A percentile compares a stretch with the other conserved stretches of the same genome.
Conservation (phyloP, 768 basidiomycete genomes). For the Collybiopsis luxurians region DNA sequence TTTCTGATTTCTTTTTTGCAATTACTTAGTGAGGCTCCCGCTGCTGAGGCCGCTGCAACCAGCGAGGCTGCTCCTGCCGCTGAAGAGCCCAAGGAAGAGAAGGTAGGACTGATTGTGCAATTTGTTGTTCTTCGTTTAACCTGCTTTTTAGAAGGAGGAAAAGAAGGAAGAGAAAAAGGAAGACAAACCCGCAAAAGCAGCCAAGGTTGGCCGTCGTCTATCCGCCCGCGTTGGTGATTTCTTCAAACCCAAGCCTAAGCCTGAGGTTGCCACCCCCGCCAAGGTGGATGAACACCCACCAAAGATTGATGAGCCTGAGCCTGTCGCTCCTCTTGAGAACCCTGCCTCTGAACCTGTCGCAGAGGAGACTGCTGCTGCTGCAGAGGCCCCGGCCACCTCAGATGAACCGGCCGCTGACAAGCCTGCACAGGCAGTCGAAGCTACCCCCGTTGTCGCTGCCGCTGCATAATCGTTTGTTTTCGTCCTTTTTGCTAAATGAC, state of each 20-base stretch:
- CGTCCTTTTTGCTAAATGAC: conserved; percentile 42
- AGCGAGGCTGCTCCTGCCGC: conserved; percentile 45
- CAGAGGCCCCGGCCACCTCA: conserved; percentile 26
- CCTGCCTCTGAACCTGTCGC: conserved; percentile 53
- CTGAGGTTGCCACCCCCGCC: conserved; percentile 61
- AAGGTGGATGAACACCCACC: conserved; percentile 91
- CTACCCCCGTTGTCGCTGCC: conserved; percentile 71
- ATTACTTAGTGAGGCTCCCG: conserved; percentile 7
- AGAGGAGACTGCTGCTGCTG: conserved; percentile 25
- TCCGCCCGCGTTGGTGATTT: conserved; percentile 81
- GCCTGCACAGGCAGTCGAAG: conserved; percentile 41
- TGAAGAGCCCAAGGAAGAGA: conserved; percentile 66
- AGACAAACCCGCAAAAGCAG: conserved; percentile 42
- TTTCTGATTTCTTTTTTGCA: not conserved
- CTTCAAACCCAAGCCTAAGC: conserved; percentile 74
- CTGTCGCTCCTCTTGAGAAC: conserved; percentile 83
- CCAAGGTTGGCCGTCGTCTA: conserved; percentile 78
- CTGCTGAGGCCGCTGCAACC: conserved; percentile 29
- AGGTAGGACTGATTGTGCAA: conserved; percentile 31
- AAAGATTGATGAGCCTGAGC: conserved; percentile 79
- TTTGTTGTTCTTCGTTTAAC: not conserved
- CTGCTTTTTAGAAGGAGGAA: conserved; percentile 36
- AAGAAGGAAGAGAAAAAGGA: no score
- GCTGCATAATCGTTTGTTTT: conserved; percentile 57
- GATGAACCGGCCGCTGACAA: conserved; percentile 25